Evolutionary conservation across 768 basidiomycete species (phyloP), one percentile per base, ranked within the genome.

Genomic region (Lentinula boryana): DNA sequence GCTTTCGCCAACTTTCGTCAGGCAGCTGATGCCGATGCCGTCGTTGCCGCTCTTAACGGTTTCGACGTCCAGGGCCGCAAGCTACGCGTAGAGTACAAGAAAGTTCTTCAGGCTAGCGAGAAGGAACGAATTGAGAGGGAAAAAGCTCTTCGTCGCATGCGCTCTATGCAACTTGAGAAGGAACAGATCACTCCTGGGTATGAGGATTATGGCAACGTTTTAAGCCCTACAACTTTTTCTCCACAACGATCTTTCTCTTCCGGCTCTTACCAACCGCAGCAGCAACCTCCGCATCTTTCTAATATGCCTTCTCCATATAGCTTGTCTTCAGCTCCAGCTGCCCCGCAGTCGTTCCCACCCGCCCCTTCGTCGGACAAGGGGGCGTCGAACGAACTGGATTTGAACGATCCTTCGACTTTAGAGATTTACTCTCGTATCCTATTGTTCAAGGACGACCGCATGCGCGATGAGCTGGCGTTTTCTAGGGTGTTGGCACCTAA

Each of bases 1-100:
- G 97, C 97, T 12, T 99, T 99, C 73, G 97, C 97, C 70, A 99
- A 99, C 73, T 99, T 98, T 77, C 87, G 95, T 58, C 89, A 91
- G 66, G 76, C 95, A 9, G 82, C 77, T 0, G 97, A 99, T 68
- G 97, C 97, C 0, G 95, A 96, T 68, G 91, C 94, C 15, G 95
- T 96, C 58, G 96, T 98, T 4, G 95, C 84, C 41, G 97, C 97
- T 44, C 77, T 99, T 68, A 98, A 98, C 67, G 96, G 96, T 10
- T 95, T 93, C 70, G 94, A 95, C 67, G 91, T 97, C 36, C 91
- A 94, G 68, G 97, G 97, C 23, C 91, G 97, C 68, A 98, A 98
- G 75, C 81, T 99, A 55, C 90, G 97, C 46, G 96, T 98, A 60
- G 97, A 99, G 75, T 98, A 98, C 80, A 99, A 99, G 80, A 98